Conservation (phyloP, 805 yeast species). For the Lipomyces kockii region DNA sequence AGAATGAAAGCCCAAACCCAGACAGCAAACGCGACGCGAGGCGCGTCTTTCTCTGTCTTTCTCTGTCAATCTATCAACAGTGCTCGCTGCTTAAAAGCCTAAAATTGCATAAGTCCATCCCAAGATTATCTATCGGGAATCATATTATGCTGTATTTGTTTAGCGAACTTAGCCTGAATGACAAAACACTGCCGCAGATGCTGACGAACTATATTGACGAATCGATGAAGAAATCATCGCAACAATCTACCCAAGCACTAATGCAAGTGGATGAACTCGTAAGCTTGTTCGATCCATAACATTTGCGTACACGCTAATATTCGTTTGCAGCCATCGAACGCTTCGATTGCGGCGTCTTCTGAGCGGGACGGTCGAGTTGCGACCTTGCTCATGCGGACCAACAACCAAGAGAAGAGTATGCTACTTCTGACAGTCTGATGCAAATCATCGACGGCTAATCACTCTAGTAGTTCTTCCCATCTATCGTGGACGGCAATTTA, state of each 20-base stretch:
- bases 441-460: neutral
- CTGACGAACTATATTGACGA: constrained; percentile 13
- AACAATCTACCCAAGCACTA: constrained; percentile 27
- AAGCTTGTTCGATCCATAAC: neutral
- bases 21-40: too few species aligned
- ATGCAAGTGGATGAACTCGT: constrained; percentile 25
- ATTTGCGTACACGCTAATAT: neutral
- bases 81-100: neutral
- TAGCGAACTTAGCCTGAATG: neutral
- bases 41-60: neutral
- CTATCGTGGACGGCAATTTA: constrained; percentile 6
- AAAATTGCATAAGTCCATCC: neutral
- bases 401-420: constrained; percentile 20
- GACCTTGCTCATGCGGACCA: constrained; percentile 21
- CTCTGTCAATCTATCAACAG: neutral
- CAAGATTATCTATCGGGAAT: neutral
- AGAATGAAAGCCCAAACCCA: too few species aligned
- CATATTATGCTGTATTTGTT: neutral
- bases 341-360: constrained; percentile 4
- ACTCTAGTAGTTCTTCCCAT: constrained; percentile 17
- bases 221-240: constrained; percentile 9
- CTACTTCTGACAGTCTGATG: neutral
- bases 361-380: constrained; percentile 11
- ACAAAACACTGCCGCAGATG: neutral
- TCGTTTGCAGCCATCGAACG: constrained; percentile 1